Conservation (phyloP, 495 filamentous ascomycete genomes). For the Alectoria sarmentosa region DNA sequence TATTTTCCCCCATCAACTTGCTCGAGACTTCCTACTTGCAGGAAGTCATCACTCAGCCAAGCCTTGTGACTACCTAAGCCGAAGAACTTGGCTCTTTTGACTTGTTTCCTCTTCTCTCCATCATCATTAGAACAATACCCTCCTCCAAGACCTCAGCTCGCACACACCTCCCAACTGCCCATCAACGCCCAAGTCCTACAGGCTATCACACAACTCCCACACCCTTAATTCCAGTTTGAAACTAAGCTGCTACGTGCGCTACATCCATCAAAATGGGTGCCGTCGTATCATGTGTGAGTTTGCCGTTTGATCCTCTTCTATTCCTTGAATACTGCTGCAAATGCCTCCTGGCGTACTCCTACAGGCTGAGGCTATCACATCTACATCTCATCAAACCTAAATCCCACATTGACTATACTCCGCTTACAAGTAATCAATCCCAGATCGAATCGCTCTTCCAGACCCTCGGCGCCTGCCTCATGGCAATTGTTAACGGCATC, state of each 20-base stretch:
- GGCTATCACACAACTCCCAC: background rate
- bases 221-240: conserved; percentile 28
- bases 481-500: conserved; percentile 77
- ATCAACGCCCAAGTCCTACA: background rate
- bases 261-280: conserved; percentile 71
- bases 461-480: conserved; percentile 76
- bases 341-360: background rate
- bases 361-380: background rate
- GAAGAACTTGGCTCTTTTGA: background rate
- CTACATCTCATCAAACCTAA: conserved; percentile 1
- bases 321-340: background rate
- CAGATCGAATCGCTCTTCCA: conserved; percentile 75
- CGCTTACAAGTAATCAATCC: conserved; percentile 16
- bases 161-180: conserved; percentile 30
- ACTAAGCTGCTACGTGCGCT: conserved; percentile 18
- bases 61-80: background rate
- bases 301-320: background rate
- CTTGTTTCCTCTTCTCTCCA: conserved; percentile 1
- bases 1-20: background rate
- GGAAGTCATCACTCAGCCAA: conserved; percentile 7
- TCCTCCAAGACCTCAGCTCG: too few species aligned
- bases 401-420: conserved; percentile 10
- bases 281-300: conserved; percentile 89
- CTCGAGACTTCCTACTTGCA: background rate
- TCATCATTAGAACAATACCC: too few species aligned